Base-by-base conservation (phyloP, 345 rosid genomes). In the Sapria himalayana region DNA sequence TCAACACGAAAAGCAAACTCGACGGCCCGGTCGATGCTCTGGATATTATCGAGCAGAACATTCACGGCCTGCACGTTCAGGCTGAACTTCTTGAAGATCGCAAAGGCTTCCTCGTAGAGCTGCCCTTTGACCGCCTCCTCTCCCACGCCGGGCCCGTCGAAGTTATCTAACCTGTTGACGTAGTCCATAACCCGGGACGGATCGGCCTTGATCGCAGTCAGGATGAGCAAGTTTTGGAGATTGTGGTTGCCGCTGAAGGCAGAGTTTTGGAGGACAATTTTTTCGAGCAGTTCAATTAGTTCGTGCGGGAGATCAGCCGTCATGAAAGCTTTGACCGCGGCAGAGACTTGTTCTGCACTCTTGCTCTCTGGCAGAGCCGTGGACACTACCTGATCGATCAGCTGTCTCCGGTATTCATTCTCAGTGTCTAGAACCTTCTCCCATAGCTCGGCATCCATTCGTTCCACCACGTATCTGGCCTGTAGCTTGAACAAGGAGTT, bases 381-480 rank as follows among this genome's bases (percentile, higher is more conserved):
- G 22, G 98, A 89, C 19, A 89, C 94, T 37, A 89, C 98, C 58
- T 89, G 95, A 73, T 89, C 98, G 36, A 89, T 79, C 31, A 89
- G 77, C 54, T 82, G 95, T 57, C 98, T 71, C 64, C 95, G 62
- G 32, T 73, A 77, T 3, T 68, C 92, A 48, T 91, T 91, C 37
- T 64, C 89, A 18, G 92, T 85, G 43, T 58, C 60, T 31, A 91
- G 93, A 58, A 91, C 99, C 70, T 75, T 84, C 53, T 77, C 99
- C 99, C 99, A 91, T n/a, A 91, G 86, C 50, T 77, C 96, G 34
- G 41, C 76, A 61, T 91, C 96, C 96, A 91, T 91, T 68, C 96
- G 73, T 61, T 91, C 99, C 46, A 91, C 99, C 39, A 91, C 99
- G 55, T 91, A 91, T 95, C 99, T 91, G 40, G 99, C 99, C 67